Evolutionary conservation across 1,284 basidiomycete genomes (phyloP).

Genomic region (Sparassis latifolia): DNA sequence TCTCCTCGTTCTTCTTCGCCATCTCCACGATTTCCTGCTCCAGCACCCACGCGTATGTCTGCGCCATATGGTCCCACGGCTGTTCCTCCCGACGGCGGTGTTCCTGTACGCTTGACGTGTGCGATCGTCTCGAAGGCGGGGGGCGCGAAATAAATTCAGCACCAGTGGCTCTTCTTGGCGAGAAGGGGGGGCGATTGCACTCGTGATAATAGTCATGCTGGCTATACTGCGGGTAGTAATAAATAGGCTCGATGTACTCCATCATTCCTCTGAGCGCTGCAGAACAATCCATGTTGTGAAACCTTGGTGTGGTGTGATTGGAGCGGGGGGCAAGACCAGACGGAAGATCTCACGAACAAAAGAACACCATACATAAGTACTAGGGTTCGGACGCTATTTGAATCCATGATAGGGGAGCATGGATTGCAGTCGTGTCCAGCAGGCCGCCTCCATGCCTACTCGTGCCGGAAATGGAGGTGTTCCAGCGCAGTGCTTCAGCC

Average conservation of each 20-base stretch:
- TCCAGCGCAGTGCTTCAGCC: slow-evolving; percentile 9
- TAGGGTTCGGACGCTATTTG: slow-evolving; percentile 2
- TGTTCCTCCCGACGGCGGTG: slow-evolving; percentile 12
- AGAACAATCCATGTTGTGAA: background rate
- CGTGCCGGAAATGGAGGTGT: slow-evolving; percentile 22
- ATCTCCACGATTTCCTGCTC: slow-evolving; percentile 43
- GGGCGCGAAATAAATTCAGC: background rate
- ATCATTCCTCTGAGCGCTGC: background rate
- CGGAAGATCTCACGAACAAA: background rate
- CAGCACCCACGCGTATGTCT: slow-evolving; percentile 48
- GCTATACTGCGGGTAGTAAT: background rate
- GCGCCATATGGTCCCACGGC: slow-evolving; percentile 34
- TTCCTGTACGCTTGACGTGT: background rate
- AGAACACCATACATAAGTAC: slow-evolving; percentile 9
- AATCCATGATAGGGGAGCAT: slow-evolving; percentile 15
- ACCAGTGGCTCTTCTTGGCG: no score
- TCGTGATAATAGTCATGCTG: background rate
- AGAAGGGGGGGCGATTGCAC: background rate
- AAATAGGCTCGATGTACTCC: background rate
- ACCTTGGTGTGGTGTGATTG: background rate
- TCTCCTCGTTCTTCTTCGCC: slow-evolving; percentile 39
- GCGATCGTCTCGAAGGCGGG: background rate
- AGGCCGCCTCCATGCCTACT: slow-evolving; percentile 22
- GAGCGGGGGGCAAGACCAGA: background rate
- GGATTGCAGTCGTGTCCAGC: slow-evolving; percentile 14